Evolutionary conservation across 2,329 filamentous ascomycete species (phyloP).

Genomic region (Cyanodermella asteris): DNA sequence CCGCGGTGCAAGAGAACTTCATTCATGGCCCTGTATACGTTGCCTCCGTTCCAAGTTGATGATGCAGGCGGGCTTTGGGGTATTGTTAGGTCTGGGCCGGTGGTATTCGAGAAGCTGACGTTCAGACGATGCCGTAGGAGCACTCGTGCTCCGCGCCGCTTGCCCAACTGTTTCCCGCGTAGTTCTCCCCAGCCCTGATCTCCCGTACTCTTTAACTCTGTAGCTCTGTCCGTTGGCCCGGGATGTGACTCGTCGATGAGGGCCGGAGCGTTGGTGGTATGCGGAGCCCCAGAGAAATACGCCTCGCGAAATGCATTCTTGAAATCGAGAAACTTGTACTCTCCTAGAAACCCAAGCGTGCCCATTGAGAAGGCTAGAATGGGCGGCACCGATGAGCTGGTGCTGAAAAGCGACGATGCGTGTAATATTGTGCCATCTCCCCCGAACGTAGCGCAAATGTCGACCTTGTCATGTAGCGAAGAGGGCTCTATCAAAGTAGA

Average conservation of each 20-base stretch:
- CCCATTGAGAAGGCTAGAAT: conserved; percentile 95
- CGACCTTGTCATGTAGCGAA: conserved; percentile 55
- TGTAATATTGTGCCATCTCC: conserved; percentile 82
- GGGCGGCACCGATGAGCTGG: conserved; percentile 60
- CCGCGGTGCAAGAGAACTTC: conserved; percentile 88
- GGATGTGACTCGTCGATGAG: conserved; percentile 22
- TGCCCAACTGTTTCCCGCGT: conserved; percentile 62
- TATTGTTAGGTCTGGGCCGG: conserved; percentile 27
- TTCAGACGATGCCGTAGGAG: conserved; percentile 70
- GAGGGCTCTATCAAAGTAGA: conserved; percentile 12
- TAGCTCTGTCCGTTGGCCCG: conserved; percentile 7
- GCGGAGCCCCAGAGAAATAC: conserved; percentile 52
- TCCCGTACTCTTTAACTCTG: conserved; percentile 12
- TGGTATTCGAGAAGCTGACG: conserved; percentile 57
- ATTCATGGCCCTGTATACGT: conserved; percentile 71
- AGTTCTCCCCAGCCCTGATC: conserved; percentile 46
- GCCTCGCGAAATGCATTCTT: conserved; percentile 82
- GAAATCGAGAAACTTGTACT: conserved; percentile 89
- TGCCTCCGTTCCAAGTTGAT: no score
- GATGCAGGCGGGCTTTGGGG: conserved; percentile 11
- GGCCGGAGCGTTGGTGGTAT: conserved; percentile 4
- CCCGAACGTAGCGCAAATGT: conserved; percentile 73
- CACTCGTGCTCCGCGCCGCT: conserved; percentile 52
- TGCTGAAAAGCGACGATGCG: conserved; percentile 69
- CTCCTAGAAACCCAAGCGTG: conserved; percentile 78